Conservation (phyloP, 371 early-diverging fungal genomes). For the Apophysomyces ossiformis region DNA sequence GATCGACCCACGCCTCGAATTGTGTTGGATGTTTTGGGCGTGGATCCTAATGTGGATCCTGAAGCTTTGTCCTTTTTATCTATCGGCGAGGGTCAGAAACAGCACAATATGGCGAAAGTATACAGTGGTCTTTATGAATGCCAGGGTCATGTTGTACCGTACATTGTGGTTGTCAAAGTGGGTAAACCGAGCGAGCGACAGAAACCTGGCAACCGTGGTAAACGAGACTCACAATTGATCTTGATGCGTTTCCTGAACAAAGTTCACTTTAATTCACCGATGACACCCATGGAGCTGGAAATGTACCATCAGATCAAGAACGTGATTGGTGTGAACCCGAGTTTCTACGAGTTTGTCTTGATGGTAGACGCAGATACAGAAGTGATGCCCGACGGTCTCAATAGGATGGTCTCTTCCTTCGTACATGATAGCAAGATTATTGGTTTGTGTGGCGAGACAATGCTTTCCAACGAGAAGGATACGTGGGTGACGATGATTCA, state of each 20-base stretch:
- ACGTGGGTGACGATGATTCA: conserved; percentile 97
- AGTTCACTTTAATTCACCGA: conserved; percentile 81
- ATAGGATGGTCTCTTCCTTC: conserved; percentile 81
- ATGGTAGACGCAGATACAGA: conserved; percentile 94
- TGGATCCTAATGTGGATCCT: conserved; percentile 72
- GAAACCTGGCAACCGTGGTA: conserved; percentile 94
- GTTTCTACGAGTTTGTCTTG: conserved; percentile 80
- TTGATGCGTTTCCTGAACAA: conserved; percentile 94
- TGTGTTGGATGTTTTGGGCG: conserved; percentile 85
- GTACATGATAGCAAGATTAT: conserved; percentile 80
- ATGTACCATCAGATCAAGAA: conserved; percentile 86
- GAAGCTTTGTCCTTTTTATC: conserved; percentile 85
- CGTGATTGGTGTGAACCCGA: conserved; percentile 80
- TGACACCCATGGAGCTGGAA: conserved; percentile 85
- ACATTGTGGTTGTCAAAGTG: conserved; percentile 87
- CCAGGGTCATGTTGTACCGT: conserved; percentile 81
- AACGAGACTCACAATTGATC: conserved; percentile 97
- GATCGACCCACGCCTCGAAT: conserved; percentile 93
- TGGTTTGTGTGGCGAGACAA: conserved; percentile 90
- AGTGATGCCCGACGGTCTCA: conserved; percentile 77
- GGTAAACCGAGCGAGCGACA: conserved; percentile 72
- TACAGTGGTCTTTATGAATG: conserved; percentile 91
- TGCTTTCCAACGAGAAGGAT: conserved; percentile 79
- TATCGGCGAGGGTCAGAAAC: conserved; percentile 79
- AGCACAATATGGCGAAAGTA: conserved; percentile 91